Conservation (phyloP, 495 filamentous ascomycete species). For the Podospora pseudopauciseta region DNA sequence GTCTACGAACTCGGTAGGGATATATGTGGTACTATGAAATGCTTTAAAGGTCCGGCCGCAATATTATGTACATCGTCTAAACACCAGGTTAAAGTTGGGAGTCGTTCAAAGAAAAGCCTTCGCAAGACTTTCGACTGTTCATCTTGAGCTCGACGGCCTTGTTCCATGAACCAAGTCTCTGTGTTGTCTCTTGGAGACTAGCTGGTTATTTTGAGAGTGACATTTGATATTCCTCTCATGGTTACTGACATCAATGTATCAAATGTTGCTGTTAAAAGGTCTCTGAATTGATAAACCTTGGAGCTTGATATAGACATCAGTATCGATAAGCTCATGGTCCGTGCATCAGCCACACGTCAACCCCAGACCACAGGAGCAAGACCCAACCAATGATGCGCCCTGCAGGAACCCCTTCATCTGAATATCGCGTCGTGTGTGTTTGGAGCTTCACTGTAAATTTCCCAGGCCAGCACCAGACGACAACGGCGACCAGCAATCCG, state of each 20-base stretch:
- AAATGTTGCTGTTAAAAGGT: too few species aligned
- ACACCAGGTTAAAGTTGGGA: not conserved
- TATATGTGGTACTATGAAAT: too few species aligned
- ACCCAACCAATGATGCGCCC: slow-evolving; percentile 11
- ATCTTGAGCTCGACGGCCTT: too few species aligned
- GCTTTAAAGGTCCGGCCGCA: not conserved
- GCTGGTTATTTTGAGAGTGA: too few species aligned
- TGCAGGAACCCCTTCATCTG: slow-evolving; percentile 13
- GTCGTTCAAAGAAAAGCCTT: not conserved
- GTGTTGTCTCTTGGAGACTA: too few species aligned
- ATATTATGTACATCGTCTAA: not conserved
- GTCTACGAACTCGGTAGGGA: too few species aligned
- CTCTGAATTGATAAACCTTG: too few species aligned
- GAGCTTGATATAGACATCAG: not conserved
- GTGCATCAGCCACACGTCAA: slow-evolving; percentile 7
- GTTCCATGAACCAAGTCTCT: not conserved
- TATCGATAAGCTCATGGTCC: slow-evolving; percentile 11
- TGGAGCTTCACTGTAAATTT: not conserved
- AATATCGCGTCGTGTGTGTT: slow-evolving; percentile 10
- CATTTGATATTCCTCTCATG: too few species aligned
- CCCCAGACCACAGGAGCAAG: slow-evolving; percentile 1
- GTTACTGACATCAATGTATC: too few species aligned
- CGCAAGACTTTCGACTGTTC: not conserved
- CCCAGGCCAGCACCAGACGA: not conserved
- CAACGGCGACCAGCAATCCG: not conserved